Base-by-base conservation (phyloP, 2,329 filamentous ascomycete genomes). In the Metarhizium rileyi region DNA sequence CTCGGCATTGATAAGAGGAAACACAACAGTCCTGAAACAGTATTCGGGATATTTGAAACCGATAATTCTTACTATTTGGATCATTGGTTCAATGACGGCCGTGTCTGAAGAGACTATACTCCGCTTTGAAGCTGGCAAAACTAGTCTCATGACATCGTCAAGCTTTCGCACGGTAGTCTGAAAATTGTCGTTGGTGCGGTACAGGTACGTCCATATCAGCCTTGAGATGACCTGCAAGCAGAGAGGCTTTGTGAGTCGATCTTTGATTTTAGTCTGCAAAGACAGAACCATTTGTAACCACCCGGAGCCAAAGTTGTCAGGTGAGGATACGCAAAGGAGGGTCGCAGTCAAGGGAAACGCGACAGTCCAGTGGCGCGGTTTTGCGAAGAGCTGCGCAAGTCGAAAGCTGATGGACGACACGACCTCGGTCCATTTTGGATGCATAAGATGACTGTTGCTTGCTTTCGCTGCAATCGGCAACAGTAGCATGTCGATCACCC, bases 1-100 rank as follows among this genome's bases (percentile, higher is more conserved):
- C 47, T 96, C 91, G 1, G 90, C 89, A 62, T 95, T 95, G 62
- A 98, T 86, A 35, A 98, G 71, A 3, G 91, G 93, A 59, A 96
- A 97, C n/a, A 98, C 88, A 55, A 97, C 86, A 44, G 76, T 87
- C 57, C 84, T 81, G 67, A 97, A 95, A 67, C 91, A 97, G 55
- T 95, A 85, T 59, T 98, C 93, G 48, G 91, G 90, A 58, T 94
- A 82, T 62, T 88, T 94, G 70, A 86, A 96, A 2, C 91, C 94
- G 60, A 98, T 90, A 61, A 96, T 90, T 30, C 94, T 82, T 53
- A 97, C 90, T 27, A 97, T 82, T 60, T 97, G 90, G 50, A 97
- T 91, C 56, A 97, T 71, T 1, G 93, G 91, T 44, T 96, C 90
- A 2, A 87, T 84, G 52, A 94, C 84, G n/a, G 83, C 77, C 0